These are phyloP conservation scores for Phytophthora tentaculata DNA, from an alignment of 352 stramenopile species.

Conservation along the genomic window DNA sequence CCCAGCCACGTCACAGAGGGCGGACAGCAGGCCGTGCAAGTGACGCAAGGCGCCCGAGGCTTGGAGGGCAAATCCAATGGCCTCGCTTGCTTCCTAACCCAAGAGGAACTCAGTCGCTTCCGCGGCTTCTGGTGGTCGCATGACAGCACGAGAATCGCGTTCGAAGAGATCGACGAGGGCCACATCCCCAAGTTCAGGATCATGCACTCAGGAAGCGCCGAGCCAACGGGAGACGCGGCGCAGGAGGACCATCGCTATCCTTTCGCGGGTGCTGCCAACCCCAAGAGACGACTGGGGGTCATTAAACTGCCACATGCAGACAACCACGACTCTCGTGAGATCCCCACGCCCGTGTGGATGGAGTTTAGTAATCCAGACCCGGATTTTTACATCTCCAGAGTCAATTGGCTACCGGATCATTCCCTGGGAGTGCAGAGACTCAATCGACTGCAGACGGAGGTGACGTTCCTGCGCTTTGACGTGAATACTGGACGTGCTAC, in stretches of 20 bases:
- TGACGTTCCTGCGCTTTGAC: conserved; percentile 85
- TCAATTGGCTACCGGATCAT: conserved; percentile 95
- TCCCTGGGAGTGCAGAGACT: conserved; percentile 91
- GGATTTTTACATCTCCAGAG: conserved; percentile 93
- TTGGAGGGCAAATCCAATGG: conserved; percentile 89
- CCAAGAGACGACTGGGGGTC: conserved; percentile 87
- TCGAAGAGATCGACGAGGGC: conserved; percentile 94
- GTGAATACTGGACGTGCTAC: conserved; percentile 58
- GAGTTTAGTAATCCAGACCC: conserved; percentile 55
- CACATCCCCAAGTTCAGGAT: conserved; percentile 95
- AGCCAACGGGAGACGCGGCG: conserved; percentile 51
- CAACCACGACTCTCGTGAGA: conserved; percentile 6
- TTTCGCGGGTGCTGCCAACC: conserved; percentile 95
- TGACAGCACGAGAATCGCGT: conserved; percentile 87
- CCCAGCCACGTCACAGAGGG: conserved; percentile 48
- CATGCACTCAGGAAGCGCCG: conserved; percentile 91
- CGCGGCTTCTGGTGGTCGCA: conserved; percentile 96
- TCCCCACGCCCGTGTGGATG: conserved; percentile 76
- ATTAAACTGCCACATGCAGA: conserved; percentile 33
- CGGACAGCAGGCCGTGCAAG: conserved; percentile 58
- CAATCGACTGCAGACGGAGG: conserved; percentile 83
- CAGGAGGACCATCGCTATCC: conserved; percentile 91
- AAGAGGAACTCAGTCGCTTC: conserved; percentile 98
- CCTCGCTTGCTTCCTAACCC: conserved; percentile 97
- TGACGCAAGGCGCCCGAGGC: conserved; percentile 79